Base-by-base conservation (phyloP, 2,329 filamentous ascomycete genomes). In the Cladosporium cucumerinum region DNA sequence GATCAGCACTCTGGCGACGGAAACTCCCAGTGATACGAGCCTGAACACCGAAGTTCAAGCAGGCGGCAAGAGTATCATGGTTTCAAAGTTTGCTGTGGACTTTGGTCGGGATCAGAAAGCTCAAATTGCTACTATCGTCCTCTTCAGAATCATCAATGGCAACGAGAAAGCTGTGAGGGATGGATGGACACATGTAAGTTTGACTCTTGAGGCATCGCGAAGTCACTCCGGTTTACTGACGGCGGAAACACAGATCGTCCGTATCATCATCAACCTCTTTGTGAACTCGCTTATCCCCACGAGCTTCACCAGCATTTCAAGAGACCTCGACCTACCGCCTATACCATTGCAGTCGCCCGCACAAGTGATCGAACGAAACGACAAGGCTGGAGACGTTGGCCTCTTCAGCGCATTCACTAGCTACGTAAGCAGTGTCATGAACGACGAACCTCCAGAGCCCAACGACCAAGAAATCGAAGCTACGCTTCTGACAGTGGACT, bases 361-460 rank as follows among this genome's bases (percentile, higher is more conserved):
- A 11, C 93, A 97, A 74, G 87, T 98, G 57, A 93, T 99, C 69
- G 95, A 98, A 75, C 88, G 94, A 64, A 93, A 89, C 64, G 84
- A 90, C 49, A 90, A 92, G 68, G 83, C 88, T 36, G 86, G 84
- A 65, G 95, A 99, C 30, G 88, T 88, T 2, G 93, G 95, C 6
- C 86, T 99, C 58, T 93, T 99, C 75, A 97, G 93, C 4, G 93
- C 94, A 0, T 92, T 99, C 72, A 96, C 94, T 0, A 96, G 91
- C 5, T 99, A 98, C 73, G 93, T 99, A 34, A 96, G 93, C n/a
- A 98, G 94, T 76, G 98, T 99, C 76, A 95, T 96, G 49, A 96
- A 95, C 12, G 95, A 98, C 77, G 95, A 99, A 74, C 95, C 95
- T 14, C 95, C 95, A 0, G 95, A 99, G 79, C 95, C 95, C 2